phyloP scores from a whole-genome alignment of 148 eudicot species.

The Camellia lanceoleosa region DNA sequence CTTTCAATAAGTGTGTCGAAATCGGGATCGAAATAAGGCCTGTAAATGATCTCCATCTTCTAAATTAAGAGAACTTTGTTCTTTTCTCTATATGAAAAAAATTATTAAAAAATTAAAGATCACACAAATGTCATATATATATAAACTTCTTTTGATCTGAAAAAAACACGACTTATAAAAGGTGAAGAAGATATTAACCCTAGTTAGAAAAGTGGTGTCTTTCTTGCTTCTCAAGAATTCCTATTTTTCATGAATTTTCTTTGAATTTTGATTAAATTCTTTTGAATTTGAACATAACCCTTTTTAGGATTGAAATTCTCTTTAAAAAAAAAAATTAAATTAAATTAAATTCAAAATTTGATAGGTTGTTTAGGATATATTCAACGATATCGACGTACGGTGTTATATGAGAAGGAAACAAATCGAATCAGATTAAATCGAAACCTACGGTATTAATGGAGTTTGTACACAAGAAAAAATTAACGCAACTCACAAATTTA shows the following conservation, averaged over 20 bases:
- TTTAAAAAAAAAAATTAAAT: neutral
- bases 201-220: neutral
- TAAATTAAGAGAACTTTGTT: neutral
- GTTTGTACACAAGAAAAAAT: neutral
- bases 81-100: neutral
- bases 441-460: neutral
- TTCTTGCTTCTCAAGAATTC: slow-evolving; percentile 9
- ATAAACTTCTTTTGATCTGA: too few species aligned
- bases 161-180: neutral
- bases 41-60: slow-evolving; percentile 55
- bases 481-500: neutral
- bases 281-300: slow-evolving; percentile 8
- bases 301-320: neutral
- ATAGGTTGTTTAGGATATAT: neutral
- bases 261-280: neutral
- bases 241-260: neutral
- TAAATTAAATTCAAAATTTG: neutral
- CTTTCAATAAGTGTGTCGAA: slow-evolving; percentile 60
- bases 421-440: neutral
- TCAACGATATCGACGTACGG: neutral
- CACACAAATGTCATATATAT: too few species aligned
- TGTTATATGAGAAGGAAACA: neutral
- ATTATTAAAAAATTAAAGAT: neutral
- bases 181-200: neutral
- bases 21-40: slow-evolving; percentile 60